These are phyloP conservation scores for Hypoxylon sp. DNA, from an alignment of 2,329 filamentous ascomycete genomes.

Conservation along the genomic window DNA sequence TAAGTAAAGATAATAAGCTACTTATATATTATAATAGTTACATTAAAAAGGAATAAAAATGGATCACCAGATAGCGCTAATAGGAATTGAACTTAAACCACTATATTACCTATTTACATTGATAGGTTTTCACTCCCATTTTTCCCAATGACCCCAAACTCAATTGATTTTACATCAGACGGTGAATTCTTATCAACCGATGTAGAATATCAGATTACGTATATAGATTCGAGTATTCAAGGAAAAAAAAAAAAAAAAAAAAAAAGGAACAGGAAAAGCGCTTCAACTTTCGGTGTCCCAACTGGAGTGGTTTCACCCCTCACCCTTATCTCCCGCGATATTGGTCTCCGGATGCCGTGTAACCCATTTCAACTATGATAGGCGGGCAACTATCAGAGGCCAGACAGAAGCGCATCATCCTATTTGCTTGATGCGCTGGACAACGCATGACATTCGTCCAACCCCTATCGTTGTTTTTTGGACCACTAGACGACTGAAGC, in stretches of 20 bases:
- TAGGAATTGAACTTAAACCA: too few species aligned
- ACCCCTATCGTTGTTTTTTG: constrained; percentile 9
- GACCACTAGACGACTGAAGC: constrained; percentile 24
- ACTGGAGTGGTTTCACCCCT: constrained; percentile 1
- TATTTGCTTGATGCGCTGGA: constrained; percentile 37
- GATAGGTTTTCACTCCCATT: constrained; percentile 2
- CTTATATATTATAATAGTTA: too few species aligned
- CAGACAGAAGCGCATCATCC: constrained; percentile 26
- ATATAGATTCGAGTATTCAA: background rate
- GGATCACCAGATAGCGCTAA: too few species aligned
- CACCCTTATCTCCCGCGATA: background rate
- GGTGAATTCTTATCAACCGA: background rate
- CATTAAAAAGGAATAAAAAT: too few species aligned
- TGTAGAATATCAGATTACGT: background rate
- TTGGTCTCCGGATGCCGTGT: constrained; percentile 11
- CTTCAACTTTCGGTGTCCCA: constrained; percentile 7
- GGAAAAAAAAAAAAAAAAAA: constrained; percentile 1
- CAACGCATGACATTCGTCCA: constrained; percentile 35
- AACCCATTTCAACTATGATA: constrained; percentile 2
- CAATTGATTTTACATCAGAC: constrained; percentile 9
- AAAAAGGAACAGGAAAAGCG: constrained; percentile 11
- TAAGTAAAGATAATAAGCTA: too few species aligned
- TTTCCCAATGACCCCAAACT: background rate
- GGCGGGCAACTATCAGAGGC: constrained; percentile 17
- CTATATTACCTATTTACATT: too few species aligned